Evolutionary conservation across 192 early-diverging fungal species (phyloP), one percentile per base, ranked within the genome.

Genomic region (Pilobolus umbonatus): DNA sequence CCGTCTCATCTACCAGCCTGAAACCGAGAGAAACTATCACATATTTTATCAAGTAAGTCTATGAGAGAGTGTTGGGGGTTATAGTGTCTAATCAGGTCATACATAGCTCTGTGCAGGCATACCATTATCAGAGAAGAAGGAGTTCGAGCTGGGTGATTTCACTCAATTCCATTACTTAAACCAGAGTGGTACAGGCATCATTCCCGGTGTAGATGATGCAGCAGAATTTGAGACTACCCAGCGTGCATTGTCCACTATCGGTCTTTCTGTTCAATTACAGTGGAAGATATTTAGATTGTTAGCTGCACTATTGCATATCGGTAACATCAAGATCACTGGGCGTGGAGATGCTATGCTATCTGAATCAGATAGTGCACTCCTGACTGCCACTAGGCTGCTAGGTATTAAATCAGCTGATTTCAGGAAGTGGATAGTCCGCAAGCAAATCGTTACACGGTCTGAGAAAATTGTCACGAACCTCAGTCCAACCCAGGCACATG

Each of bases 11-110:
- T 94, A 88, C 76, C 96, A 99, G 75, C 95, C 95, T 2, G 79
- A 85, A 28, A 84, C 80, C 0, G 95, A 98, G 72, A 84, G 96
- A 65, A 97, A 96, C 81, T 99, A 99, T 78, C 96, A 99, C 79
- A 91, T 99, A 65, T 99, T 99, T 72, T 99, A 99, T 77, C 96
- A 99, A 55, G 74, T 71, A 68, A 40, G 32, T 19, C n/a, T n/a
- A n/a, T n/a, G n/a, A n/a, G n/a, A n/a, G n/a, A n/a, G n/a, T n/a
- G n/a, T 7, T 47, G 30, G 21, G 10, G 15, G 49, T 5, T 40
- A n/a, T 1, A 29, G 9, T 43, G 15, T 39, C 21, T n/a, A n/a
- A n/a, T 25, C 17, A 39, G 10, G 3, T 7, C 5, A 25, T 29
- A 29, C 35, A 10, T 59, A 75, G 80, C 83, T 99, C 39, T 95